These are phyloP conservation scores for Biscutella auriculata DNA, from an alignment of 441 rosid genomes.

Conservation along the genomic window DNA sequence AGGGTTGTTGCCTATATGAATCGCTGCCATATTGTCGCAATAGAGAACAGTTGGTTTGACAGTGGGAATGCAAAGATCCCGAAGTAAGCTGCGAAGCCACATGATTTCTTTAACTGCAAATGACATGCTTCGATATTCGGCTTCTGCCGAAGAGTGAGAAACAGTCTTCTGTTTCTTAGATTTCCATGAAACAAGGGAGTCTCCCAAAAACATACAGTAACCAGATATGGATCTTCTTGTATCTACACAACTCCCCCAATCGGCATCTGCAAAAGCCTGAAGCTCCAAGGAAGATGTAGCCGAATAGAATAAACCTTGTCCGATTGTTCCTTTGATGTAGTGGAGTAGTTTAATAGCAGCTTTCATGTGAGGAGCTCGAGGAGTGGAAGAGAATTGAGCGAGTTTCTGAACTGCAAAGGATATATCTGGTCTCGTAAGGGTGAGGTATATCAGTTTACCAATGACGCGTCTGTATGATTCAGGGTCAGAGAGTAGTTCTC, in stretches of 20 bases:
- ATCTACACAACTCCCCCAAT: background rate
- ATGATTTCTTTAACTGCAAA: background rate
- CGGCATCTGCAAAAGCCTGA: background rate
- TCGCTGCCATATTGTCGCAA: no score
- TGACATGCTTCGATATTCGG: rapidly evolving
- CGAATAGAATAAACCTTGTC: background rate
- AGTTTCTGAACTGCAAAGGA: background rate
- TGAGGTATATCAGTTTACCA: background rate
- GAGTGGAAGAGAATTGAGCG: background rate
- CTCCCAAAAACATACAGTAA: background rate
- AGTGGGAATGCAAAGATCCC: no score
- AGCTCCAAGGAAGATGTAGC: background rate
- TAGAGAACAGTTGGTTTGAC: no score
- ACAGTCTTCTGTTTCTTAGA: background rate
- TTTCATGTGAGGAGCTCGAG: no score
- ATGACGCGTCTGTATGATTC: background rate
- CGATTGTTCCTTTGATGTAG: no score
- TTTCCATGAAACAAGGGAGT: background rate
- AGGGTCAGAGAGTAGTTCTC: no score
- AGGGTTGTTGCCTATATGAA: no score
- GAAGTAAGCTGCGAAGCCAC: no score
- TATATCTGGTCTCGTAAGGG: background rate
- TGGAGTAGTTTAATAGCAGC: no score
- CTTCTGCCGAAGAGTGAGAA: background rate
- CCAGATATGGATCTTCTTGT: background rate